Percentiles rank a stretch among this genome's conserved stretches.
phyloP scores from a whole-genome alignment of 352 stramenopile genomes.

The Pythium apleroticum region DNA sequence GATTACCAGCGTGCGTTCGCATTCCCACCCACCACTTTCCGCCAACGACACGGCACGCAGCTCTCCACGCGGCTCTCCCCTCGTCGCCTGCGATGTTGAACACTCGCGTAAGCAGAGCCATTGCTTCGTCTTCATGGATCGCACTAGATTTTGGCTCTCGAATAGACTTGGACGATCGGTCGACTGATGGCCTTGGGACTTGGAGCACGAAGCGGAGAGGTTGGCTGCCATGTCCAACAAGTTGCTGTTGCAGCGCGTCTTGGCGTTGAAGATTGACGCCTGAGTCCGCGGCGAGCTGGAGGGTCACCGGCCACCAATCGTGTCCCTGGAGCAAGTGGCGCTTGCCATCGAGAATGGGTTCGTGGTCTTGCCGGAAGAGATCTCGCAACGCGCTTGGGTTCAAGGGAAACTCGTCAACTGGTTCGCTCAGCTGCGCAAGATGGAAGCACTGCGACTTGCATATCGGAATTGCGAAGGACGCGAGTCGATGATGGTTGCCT shows the following conservation, averaged over 20 bases:
- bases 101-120: slow-evolving; percentile 11
- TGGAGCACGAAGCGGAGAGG: slow-evolving; percentile 21
- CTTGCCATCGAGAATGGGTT: background rate
- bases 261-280: background rate
- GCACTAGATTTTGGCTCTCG: background rate
- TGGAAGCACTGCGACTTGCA: slow-evolving; percentile 13
- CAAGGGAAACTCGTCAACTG: slow-evolving; percentile 7
- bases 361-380: slow-evolving; percentile 2
- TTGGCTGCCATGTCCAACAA: background rate
- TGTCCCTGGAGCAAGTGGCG: background rate
- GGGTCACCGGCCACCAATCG: slow-evolving; percentile 19
- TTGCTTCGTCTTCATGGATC: slow-evolving; percentile 8
- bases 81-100: slow-evolving; percentile 11
- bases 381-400: slow-evolving; percentile 19
- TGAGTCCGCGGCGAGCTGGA: background rate
- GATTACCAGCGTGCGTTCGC: slow-evolving; percentile 38
- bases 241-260: background rate
- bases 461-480: slow-evolving; percentile 13
- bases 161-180: background rate
- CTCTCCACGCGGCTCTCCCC: slow-evolving; percentile 22
- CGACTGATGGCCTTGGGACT: background rate
- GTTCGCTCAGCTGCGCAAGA: slow-evolving; percentile 26
- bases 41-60: slow-evolving; percentile 38
- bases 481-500: background rate
- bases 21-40: slow-evolving; percentile 57